These are phyloP conservation scores for Diaporthe sp. DNA, from an alignment of 2,329 filamentous ascomycete species.

Conservation along the genomic window DNA sequence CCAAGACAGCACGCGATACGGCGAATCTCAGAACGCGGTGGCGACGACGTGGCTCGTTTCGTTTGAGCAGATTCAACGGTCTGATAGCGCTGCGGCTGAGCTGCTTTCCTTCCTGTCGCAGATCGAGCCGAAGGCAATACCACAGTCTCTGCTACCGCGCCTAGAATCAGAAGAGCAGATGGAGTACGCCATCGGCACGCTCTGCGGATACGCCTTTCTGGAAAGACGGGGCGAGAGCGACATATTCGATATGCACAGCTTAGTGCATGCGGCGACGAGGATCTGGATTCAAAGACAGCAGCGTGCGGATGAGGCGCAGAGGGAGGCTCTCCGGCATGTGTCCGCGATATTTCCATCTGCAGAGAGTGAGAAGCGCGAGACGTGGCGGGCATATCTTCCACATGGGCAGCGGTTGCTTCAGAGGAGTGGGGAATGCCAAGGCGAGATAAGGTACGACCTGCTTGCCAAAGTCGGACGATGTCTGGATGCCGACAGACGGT, in stretches of 20 bases:
- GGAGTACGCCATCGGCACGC: slow-evolving; percentile 43
- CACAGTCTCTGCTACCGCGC: slow-evolving; percentile 45
- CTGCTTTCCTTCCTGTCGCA: slow-evolving; percentile 52
- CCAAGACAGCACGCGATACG: slow-evolving; percentile 46
- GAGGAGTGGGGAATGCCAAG: not conserved
- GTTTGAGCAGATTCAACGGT: slow-evolving; percentile 48
- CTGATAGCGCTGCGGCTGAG: slow-evolving; percentile 44
- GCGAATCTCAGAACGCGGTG: slow-evolving; percentile 46
- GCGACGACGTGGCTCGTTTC: slow-evolving; percentile 53
- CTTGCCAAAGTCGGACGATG: not conserved
- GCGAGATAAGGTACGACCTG: not conserved
- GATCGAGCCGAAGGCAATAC: slow-evolving; percentile 52
- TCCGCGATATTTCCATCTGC: not conserved
- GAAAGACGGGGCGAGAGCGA: slow-evolving; percentile 38
- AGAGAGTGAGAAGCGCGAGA: not conserved
- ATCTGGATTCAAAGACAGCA: slow-evolving; percentile 42
- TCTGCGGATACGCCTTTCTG: slow-evolving; percentile 48
- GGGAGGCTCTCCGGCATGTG: not conserved
- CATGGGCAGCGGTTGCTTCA: not conserved
- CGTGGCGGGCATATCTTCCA: not conserved
- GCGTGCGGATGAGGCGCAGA: not conserved
- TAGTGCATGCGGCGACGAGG: slow-evolving; percentile 47
- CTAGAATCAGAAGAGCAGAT: slow-evolving; percentile 32
- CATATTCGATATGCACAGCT: slow-evolving; percentile 49
- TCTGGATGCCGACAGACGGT: not conserved